A percentile compares a stretch with the other conserved stretches of the same genome.
These are phyloP conservation scores for Quercus berberidifolia DNA, from an alignment of 306 rosid species.

Conservation along the genomic window DNA sequence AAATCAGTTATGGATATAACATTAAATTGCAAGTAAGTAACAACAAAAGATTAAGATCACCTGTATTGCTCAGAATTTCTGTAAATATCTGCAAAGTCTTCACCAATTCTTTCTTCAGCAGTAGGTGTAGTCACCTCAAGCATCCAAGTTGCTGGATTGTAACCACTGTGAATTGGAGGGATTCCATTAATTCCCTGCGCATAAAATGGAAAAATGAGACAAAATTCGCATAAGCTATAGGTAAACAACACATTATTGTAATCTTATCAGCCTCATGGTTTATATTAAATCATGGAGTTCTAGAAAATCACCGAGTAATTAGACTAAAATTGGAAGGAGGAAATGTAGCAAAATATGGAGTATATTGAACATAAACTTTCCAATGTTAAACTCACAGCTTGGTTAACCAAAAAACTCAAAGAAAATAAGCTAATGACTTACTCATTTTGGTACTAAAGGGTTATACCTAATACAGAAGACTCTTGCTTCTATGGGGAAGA, in stretches of 20 bases:
- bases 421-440: background rate
- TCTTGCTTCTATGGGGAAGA: too few relatives aligned
- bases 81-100: constrained; percentile 62
- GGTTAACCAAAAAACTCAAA: background rate
- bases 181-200: constrained; percentile 53
- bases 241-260: background rate
- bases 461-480: background rate
- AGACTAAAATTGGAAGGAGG: background rate
- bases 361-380: background rate
- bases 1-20: background rate
- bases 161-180: constrained; percentile 54
- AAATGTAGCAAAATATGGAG: background rate
- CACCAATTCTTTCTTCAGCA: constrained; percentile 54
- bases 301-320: background rate
- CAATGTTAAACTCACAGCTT: background rate
- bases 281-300: background rate
- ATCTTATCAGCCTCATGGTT: background rate
- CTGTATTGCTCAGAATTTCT: constrained; percentile 57
- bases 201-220: constrained; percentile 9
- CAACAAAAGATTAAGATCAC: constrained; percentile 27
- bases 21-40: background rate
- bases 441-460: background rate
- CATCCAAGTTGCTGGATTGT: constrained; percentile 97
- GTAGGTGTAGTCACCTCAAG: constrained; percentile 80
- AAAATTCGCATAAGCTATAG: background rate